Evolutionary conservation across 2,329 filamentous ascomycete species (phyloP), one percentile per base, ranked within the genome.

Genomic region (Ilyonectria robusta): DNA sequence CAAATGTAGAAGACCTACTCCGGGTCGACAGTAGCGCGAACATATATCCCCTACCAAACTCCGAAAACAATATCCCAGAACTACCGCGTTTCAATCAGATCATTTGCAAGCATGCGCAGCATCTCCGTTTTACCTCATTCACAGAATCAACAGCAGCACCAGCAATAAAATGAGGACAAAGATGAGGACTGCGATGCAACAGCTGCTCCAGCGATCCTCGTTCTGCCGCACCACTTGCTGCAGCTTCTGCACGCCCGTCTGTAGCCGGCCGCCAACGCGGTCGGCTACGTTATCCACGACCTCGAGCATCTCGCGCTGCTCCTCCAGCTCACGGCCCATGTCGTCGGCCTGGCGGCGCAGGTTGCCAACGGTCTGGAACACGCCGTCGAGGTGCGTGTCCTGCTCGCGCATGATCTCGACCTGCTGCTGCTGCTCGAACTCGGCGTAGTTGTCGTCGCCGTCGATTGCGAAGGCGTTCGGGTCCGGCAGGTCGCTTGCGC

Each of bases 271-370:
- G 15, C 94, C 93, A 1, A 99, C 94, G 37, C 95, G 88, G 79
- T 98, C 95, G 4, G 94, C 94, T 63, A 97, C 85, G 33, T 86
- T 88, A 81, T 98, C 95, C 46, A 97, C 92, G 59, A 93, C 91
- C 70, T 96, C 91, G 64, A 99, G 86, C 88, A 98, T 92, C 80
- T 94, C 93, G 23, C 88, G 88, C 85, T 99, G 96, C 83, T 99
- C 96, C 82, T 98, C 97, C 51, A 99, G 85, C 84, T 99, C 96
- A 64, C 95, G 87, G 1, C 96, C 95, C 95, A 99, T 99, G 74
- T 94, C 93, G 81, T 97, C 92, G 2, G 96, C 97, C 85, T 98
- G 96, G 78, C 92, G 87, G 62, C 95, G 87, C 78, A 99, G 82
- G 78, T 94, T 98, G 2, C 95, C 95, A 26, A 99, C 96, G 1